Percentiles rank a stretch among this genome's conserved stretches.
Evolutionary conservation across 305 asterid genomes (phyloP).

Genomic region (Fraxinus velutina): DNA sequence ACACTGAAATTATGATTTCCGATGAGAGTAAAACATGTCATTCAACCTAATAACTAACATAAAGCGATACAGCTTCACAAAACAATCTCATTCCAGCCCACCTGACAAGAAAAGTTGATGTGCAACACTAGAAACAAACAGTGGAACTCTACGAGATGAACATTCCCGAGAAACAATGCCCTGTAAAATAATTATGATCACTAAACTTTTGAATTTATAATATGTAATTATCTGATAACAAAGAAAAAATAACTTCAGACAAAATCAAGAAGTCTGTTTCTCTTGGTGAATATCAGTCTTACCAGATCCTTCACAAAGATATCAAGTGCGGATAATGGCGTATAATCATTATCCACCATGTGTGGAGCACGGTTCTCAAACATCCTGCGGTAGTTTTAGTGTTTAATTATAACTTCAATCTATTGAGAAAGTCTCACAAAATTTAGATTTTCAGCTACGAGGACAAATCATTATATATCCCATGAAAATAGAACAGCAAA

Average conservation of each 20-base stretch:
- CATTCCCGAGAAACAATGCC: conserved; percentile 95
- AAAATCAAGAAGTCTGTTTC: not conserved
- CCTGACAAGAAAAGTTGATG: conserved; percentile 90
- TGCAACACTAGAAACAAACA: conserved; percentile 77
- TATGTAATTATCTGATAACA: not conserved
- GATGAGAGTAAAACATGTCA: not conserved
- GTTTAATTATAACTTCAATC: conserved; percentile 9
- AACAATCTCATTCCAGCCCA: conserved; percentile 24
- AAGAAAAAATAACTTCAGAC: conserved; percentile 19
- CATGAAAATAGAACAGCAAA: not conserved
- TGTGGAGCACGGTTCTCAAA: conserved; percentile 96
- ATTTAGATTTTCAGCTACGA: not conserved
- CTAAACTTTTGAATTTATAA: conserved; percentile 6
- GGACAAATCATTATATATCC: conserved; percentile 9
- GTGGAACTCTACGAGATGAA: conserved; percentile 73
- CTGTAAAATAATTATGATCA: conserved; percentile 38
- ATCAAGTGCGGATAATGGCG: conserved; percentile 93
- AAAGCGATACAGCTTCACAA: conserved; percentile 5
- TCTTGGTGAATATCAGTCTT: conserved; percentile 28
- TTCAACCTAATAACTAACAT: not conserved
- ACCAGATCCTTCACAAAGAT: conserved; percentile 99
- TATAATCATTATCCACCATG: conserved; percentile 91
- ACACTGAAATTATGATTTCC: not conserved
- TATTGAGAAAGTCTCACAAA: conserved; percentile 5
- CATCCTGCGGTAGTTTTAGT: conserved; percentile 63